Evolutionary conservation across 83 land plant species (phyloP), one percentile per base, ranked within the genome.

Genomic region (Picea mariana): DNA sequence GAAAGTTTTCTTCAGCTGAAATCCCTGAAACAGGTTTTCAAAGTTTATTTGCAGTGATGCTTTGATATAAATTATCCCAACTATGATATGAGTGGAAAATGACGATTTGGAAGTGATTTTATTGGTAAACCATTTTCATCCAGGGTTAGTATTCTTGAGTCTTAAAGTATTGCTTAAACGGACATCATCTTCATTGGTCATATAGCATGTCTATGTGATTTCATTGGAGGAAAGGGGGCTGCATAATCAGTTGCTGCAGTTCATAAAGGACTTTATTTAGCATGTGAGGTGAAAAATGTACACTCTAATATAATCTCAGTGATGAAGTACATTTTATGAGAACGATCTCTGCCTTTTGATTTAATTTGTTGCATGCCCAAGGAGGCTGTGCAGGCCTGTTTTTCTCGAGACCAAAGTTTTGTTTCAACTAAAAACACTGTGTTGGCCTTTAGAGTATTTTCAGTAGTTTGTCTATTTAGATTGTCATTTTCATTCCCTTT

Each of bases 91-190:
- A 26, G 15, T 52, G 67, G 62, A 47, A 61, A 42, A 38, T 40
- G 59, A 79, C 34, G 15, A 16, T 83, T 77, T 73, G 78, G 23
- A 77, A 21, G 27, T 77, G 62, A 49, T 21, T n/a, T 80, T 20
- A 52, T 52, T 52, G 58, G 58, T 52, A 52, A 52, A 52, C 13
- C 12, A 52, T 52, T 52, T 11, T 52, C 2, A 52, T 12, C 58
- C 58, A 52, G 58, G 12, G 58, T 52, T 52, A 11, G 58, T 52
- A 52, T 52, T 52, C 3, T 52, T 52, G 13, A 52, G 11, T 52
- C 58, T 52, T 9, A 52, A 52, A 52, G 58, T 52, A 52, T 52
- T 52, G 13, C 12, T 11, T 52, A 11, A 52, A 52, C 6, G 12
- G 58, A 52, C 13, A 52, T 11, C 12, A 52, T 52, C 58, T 52